phyloP scores from a whole-genome alignment of 192 early-diverging fungal species.

The Gryganskiella cystojenkinii region DNA sequence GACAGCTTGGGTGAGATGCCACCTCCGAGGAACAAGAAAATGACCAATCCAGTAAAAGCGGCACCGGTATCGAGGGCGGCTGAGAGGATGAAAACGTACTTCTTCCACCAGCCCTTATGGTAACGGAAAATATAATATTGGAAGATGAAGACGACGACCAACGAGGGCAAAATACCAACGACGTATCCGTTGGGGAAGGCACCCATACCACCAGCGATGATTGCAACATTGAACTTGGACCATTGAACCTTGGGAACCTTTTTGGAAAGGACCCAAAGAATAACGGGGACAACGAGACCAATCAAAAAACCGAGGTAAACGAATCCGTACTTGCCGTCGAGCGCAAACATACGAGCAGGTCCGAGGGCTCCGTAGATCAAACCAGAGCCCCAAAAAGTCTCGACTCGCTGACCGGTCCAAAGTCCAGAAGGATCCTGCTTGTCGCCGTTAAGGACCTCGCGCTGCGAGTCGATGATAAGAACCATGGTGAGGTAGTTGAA shows the following conservation, averaged over 20 bases:
- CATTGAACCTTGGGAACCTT: slow-evolving; percentile 53
- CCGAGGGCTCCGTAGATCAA: slow-evolving; percentile 80
- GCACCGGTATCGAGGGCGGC: slow-evolving; percentile 71
- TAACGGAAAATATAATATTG: slow-evolving; percentile 62
- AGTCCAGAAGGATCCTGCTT: slow-evolving; percentile 47
- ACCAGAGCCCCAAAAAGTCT: slow-evolving; percentile 66
- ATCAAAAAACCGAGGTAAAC: slow-evolving; percentile 45
- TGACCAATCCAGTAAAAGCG: slow-evolving; percentile 54
- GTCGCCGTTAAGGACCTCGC: slow-evolving; percentile 28
- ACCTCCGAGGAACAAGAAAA: slow-evolving; percentile 64
- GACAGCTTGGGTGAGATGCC: slow-evolving; percentile 17
- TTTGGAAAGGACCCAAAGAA: slow-evolving; percentile 62
- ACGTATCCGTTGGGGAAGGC: slow-evolving; percentile 54
- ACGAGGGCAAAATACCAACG: slow-evolving; percentile 24
- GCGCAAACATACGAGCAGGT: slow-evolving; percentile 65
- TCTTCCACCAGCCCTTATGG: slow-evolving; percentile 61
- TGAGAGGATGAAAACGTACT: slow-evolving; percentile 74
- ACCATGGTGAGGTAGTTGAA: slow-evolving; percentile 52
- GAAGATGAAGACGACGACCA: slow-evolving; percentile 56
- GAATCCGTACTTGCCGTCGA: slow-evolving; percentile 47
- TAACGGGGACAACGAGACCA: slow-evolving; percentile 61
- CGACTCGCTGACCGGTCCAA: slow-evolving; percentile 53
- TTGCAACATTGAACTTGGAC: slow-evolving; percentile 59
- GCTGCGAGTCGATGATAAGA: slow-evolving; percentile 31
- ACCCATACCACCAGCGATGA: slow-evolving; percentile 54